These are phyloP conservation scores for Ustilago crameri DNA, from an alignment of 1,284 basidiomycete species.

Conservation along the genomic window DNA sequence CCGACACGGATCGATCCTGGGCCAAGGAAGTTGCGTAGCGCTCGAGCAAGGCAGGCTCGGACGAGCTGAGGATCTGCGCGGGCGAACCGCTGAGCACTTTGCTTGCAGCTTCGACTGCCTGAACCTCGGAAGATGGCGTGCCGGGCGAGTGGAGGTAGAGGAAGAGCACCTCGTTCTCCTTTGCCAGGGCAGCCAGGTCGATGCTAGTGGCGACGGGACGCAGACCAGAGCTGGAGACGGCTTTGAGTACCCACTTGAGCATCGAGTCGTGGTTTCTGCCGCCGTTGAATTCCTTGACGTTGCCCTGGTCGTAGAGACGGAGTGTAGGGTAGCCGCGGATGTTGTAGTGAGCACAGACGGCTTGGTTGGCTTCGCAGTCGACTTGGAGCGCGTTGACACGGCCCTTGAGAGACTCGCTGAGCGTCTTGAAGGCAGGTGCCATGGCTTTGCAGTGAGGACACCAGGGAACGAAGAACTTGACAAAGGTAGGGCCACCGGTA, in stretches of 20 bases:
- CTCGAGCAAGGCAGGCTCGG: slow-evolving; percentile 46
- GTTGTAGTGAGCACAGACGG: slow-evolving; percentile 48
- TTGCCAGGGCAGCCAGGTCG: slow-evolving; percentile 32
- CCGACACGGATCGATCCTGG: slow-evolving; percentile 12
- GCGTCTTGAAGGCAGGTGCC: slow-evolving; percentile 53
- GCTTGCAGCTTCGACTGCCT: slow-evolving; percentile 33
- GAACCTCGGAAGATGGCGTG: slow-evolving; percentile 27
- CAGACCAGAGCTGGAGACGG: slow-evolving; percentile 47
- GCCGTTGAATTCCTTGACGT: slow-evolving; percentile 52
- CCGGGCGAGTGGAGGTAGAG: slow-evolving; percentile 56
- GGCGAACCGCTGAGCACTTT: slow-evolving; percentile 27
- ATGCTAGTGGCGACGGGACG: slow-evolving; percentile 27
- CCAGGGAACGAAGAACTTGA: slow-evolving; percentile 67
- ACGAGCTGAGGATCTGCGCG: slow-evolving; percentile 44
- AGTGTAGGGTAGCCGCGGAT: slow-evolving; percentile 59
- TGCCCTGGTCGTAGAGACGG: slow-evolving; percentile 58
- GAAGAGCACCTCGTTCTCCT: slow-evolving; percentile 57
- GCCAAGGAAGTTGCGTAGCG: slow-evolving; percentile 33
- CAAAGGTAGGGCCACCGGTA: slow-evolving; percentile 58
- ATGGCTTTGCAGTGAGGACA: slow-evolving; percentile 67
- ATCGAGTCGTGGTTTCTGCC: slow-evolving; percentile 58
- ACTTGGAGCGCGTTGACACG: slow-evolving; percentile 63
- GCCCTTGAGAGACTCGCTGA: slow-evolving; percentile 52
- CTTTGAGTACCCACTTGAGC: slow-evolving; percentile 59
- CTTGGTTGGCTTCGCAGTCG: slow-evolving; percentile 57